Conservation (phyloP, 2,329 filamentous ascomycete species). For the Calonectria pteridis region DNA sequence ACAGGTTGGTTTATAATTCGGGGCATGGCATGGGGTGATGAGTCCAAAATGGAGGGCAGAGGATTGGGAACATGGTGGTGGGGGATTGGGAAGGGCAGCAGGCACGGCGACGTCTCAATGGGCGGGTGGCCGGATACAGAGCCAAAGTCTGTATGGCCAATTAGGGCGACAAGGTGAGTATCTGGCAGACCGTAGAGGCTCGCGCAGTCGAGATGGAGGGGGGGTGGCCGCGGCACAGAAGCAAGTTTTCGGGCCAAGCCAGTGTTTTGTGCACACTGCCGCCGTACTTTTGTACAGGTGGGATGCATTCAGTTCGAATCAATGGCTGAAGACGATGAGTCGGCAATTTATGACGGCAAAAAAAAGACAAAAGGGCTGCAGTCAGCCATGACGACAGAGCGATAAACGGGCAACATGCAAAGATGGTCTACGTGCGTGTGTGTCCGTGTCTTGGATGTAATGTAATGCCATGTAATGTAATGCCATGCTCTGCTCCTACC, state of each 20-base stretch:
- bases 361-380: not conserved
- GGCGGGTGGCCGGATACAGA: constrained; percentile 1
- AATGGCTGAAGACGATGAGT: constrained; percentile 10
- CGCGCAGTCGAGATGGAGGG: constrained; percentile 6
- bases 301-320: constrained; percentile 10
- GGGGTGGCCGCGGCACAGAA: constrained; percentile 17
- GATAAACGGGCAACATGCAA: not conserved
- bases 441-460: not conserved
- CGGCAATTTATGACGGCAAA: not conserved
- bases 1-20: constrained; percentile 11
- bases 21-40: not conserved
- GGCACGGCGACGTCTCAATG: not conserved
- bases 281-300: constrained; percentile 12
- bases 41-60: not conserved
- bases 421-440: not conserved
- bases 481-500: not conserved
- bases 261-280: constrained; percentile 20
- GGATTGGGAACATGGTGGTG: not conserved
- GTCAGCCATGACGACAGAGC: constrained; percentile 4
- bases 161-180: not conserved
- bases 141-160: not conserved
- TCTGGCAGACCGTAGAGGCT: constrained; percentile 7
- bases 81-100: not conserved
- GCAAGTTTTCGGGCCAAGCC: constrained; percentile 16
- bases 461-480: not conserved